phyloP scores from a whole-genome alignment of 371 early-diverging fungal genomes.

The Mycotypha africana region DNA sequence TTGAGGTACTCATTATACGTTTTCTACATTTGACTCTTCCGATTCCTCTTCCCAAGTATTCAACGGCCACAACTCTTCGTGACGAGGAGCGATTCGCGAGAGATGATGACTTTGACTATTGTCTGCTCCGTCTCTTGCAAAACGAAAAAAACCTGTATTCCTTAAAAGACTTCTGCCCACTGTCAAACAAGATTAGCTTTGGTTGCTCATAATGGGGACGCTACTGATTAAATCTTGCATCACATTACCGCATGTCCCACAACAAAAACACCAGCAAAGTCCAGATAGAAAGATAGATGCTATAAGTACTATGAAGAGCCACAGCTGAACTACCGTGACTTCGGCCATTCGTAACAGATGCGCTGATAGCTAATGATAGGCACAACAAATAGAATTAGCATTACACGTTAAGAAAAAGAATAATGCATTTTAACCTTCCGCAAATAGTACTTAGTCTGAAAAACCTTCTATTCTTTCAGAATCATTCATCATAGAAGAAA shows the following conservation, averaged over 20 bases:
- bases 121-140: conserved; percentile 8
- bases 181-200: too few species aligned
- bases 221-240: not conserved
- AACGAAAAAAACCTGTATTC: conserved; percentile 13
- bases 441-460: too few species aligned
- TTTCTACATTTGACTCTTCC: not conserved
- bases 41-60: conserved; percentile 1
- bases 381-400: too few species aligned
- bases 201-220: too few species aligned
- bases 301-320: conserved; percentile 19
- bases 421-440: too few species aligned
- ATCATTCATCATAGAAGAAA: too few species aligned
- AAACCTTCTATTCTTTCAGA: too few species aligned
- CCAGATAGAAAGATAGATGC: conserved; percentile 26
- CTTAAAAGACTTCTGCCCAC: conserved; percentile 25
- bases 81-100: too few species aligned
- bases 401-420: too few species aligned
- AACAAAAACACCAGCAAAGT: conserved; percentile 42
- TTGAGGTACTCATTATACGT: too few species aligned
- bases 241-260: conserved; percentile 40
- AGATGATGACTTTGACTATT: conserved; percentile 10
- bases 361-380: too few species aligned
- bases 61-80: conserved; percentile 9
- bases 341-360: too few species aligned
- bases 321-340: conserved; percentile 16